These are phyloP conservation scores for Fomes fomentarius DNA, from an alignment of 1,284 basidiomycete genomes.

Conservation along the genomic window DNA sequence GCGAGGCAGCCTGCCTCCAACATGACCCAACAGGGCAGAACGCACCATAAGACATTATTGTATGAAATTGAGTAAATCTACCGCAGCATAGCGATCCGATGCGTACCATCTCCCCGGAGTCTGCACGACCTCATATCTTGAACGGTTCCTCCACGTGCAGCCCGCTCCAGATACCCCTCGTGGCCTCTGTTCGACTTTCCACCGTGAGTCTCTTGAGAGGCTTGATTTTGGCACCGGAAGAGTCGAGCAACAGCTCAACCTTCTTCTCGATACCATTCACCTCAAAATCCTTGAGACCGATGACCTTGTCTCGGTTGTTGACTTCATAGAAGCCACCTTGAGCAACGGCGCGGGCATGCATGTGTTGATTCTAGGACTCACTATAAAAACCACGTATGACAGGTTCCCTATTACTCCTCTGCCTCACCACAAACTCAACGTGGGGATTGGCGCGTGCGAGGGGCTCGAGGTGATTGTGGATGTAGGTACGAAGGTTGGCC, in stretches of 20 bases:
- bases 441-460: conserved; percentile 76
- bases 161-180: conserved; percentile 87
- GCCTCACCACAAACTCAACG: conserved; percentile 79
- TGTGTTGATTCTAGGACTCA: too few relatives aligned
- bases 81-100: not conserved
- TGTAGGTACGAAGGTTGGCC: conserved; percentile 65
- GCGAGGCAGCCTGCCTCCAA: not conserved
- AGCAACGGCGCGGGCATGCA: conserved; percentile 18
- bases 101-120: not conserved
- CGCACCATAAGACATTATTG: conserved; percentile 18
- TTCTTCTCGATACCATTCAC: conserved; percentile 74
- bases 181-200: conserved; percentile 76
- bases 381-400: conserved; percentile 80
- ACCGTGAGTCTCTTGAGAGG: conserved; percentile 72
- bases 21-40: conserved; percentile 5
- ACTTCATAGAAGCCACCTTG: conserved; percentile 43
- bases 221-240: conserved; percentile 83
- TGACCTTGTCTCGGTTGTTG: conserved; percentile 81
- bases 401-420: conserved; percentile 72
- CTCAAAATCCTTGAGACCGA: conserved; percentile 72
- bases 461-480: conserved; percentile 62
- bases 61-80: conserved; percentile 20
- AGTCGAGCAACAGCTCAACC: conserved; percentile 80
- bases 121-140: conserved; percentile 41
- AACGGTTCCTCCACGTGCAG: conserved; percentile 57